A percentile compares a stretch with the other conserved stretches of the same genome.
phyloP scores from a whole-genome alignment of 768 basidiomycete species.

The Russula vinacea region DNA sequence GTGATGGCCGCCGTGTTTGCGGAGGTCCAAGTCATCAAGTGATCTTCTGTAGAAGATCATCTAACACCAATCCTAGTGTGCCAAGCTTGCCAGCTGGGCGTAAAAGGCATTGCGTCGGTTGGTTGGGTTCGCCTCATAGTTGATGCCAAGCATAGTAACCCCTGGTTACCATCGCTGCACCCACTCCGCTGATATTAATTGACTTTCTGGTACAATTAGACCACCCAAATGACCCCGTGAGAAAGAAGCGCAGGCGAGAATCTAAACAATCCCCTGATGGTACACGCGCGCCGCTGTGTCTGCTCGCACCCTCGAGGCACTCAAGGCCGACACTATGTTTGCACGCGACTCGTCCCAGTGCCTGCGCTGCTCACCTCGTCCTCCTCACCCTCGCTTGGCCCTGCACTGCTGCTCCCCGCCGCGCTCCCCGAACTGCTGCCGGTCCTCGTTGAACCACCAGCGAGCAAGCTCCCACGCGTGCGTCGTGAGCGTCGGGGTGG shows the following conservation, averaged over 20 bases:
- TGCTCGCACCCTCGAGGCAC: background rate
- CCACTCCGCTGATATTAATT: background rate
- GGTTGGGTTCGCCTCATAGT: background rate
- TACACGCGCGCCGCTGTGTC: slow-evolving; percentile 4
- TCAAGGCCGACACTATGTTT: slow-evolving; percentile 1
- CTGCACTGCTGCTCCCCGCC: slow-evolving; percentile 38
- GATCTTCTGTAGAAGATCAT: background rate
- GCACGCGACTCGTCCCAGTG: slow-evolving; percentile 13
- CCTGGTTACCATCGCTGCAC: background rate
- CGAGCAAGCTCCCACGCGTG: slow-evolving; percentile 31
- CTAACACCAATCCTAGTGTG: background rate
- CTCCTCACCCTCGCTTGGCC: slow-evolving; percentile 43
- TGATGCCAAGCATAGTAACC: too few species aligned
- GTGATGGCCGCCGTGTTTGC: background rate
- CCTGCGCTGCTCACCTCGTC: slow-evolving; percentile 21
- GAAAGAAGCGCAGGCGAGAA: slow-evolving; percentile 5
- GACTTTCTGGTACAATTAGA: slow-evolving; percentile 14
- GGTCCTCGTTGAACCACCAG: slow-evolving; percentile 25
- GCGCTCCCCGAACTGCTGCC: slow-evolving; percentile 28
- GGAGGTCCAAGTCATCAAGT: background rate
- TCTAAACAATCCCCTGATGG: slow-evolving; percentile 8
- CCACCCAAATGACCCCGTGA: slow-evolving; percentile 14
- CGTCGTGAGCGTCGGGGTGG: slow-evolving; percentile 31
- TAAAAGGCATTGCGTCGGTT: background rate
- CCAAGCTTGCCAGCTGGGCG: background rate